Evolutionary conservation across 129 eudicot species (phyloP), one percentile per base, ranked within the genome.

Genomic region (Glebionis coronaria): DNA sequence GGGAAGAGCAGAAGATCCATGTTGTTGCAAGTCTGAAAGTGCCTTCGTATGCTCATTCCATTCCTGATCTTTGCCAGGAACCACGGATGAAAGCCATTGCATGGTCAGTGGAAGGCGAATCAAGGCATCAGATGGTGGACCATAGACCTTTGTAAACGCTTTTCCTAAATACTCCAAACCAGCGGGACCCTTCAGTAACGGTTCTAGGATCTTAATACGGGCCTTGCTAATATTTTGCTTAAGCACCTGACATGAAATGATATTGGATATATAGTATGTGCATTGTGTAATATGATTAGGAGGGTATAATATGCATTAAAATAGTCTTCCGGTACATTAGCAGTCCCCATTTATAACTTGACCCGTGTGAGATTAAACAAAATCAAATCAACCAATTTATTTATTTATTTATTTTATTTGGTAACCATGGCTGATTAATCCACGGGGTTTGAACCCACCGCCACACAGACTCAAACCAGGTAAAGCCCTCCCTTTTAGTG

Each of bases 201-300:
- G 90, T 71, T 87, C 93, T 77, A 87, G 58, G 42, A 91, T 70
- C 72, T 73, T 69, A 14, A 91, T 85, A 13, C 88, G 95, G 7
- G 93, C 88, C 78, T 72, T 91, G 80, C 97, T 91, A 29, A 91
- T 83, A 72, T 85, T 93, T 75, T 80, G 81, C 78, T 87, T 91
- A 12, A 91, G 82, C 40, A 21, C 77, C 97, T 90, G 89, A 18
- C 18, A 13, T 28, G 18, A 57, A 57, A 57, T 44, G 5, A 44
- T 3, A 59, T 29, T 46, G 25, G 20, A 29, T 25, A 69, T n/a
- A n/a, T 13, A 50, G 65, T 19, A 59, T 44, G 68, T 49, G 65
- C 46, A 38, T 20, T 11, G 42, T 23, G 6, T 20, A 27, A n/a
- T 29, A 35, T 35, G 42, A 35, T 35, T 35, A 35, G 42, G 42